A percentile compares a stretch with the other conserved stretches of the same genome.
These are phyloP conservation scores for Mycena kentingensis DNA, from an alignment of 768 basidiomycete genomes.

Conservation along the genomic window DNA sequence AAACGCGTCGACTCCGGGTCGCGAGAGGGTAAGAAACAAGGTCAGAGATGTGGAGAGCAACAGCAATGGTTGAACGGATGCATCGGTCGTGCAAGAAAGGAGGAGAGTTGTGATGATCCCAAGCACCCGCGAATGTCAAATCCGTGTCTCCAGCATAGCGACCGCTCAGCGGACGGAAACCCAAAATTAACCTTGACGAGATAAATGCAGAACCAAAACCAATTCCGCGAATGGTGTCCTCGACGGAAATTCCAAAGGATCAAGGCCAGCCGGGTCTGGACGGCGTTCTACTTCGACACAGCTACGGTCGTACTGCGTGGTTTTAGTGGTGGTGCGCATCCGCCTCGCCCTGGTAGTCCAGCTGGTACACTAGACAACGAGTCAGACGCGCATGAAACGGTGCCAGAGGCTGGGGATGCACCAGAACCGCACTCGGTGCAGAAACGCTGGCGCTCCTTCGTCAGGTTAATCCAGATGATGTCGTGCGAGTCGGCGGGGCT, in stretches of 20 bases:
- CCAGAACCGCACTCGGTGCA: slow-evolving; percentile 95
- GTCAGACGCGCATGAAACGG: background rate
- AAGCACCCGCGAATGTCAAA: slow-evolving; percentile 1
- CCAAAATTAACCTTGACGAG: background rate
- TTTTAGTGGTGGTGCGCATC: slow-evolving; percentile 52
- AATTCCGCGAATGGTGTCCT: too few relatives aligned
- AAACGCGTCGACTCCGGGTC: slow-evolving; percentile 47
- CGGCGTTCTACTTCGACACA: slow-evolving; percentile 5
- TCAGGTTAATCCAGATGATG: slow-evolving; percentile 78
- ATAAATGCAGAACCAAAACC: background rate
- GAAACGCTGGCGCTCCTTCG: slow-evolving; percentile 67
- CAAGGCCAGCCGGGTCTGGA: background rate
- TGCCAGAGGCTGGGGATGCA: slow-evolving; percentile 39
- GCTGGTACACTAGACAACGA: slow-evolving; percentile 58
- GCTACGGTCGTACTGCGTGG: slow-evolving; percentile 1
- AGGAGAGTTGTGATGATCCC: background rate
- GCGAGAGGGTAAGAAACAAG: slow-evolving; percentile 30
- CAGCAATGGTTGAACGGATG: slow-evolving; percentile 1
- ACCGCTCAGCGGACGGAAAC: background rate
- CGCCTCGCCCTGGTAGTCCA: slow-evolving; percentile 50
- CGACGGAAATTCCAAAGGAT: background rate
- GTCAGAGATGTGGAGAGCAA: background rate
- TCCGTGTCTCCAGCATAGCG: background rate
- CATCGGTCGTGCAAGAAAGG: slow-evolving; percentile 7
- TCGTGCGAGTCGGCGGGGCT: slow-evolving; percentile 95